Evolutionary conservation across 768 basidiomycete species (phyloP), one percentile per base, ranked within the genome.

Genomic region (Pluteus cervinus): DNA sequence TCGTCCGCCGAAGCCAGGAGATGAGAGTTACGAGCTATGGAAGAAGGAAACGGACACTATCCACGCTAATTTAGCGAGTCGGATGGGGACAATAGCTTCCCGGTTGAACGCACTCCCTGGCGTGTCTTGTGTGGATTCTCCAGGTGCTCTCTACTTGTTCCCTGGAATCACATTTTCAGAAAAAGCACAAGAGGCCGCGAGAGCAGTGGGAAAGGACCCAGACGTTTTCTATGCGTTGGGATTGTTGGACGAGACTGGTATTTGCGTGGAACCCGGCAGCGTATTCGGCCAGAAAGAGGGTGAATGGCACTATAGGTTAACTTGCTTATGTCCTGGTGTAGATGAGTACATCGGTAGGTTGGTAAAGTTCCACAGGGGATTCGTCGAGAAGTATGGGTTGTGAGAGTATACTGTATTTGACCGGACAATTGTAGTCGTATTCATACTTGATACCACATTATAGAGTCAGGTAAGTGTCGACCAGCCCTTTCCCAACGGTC

Each of bases 261-360:
- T 97, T 45, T 94, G 92, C 51, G 86, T 87, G 15, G 86, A 96
- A 4, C 87, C 91, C 4, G 94, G 94, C 1, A 82, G 79, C 32
- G 94, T 94, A 1, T 98, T 98, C 56, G 92, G 93, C 4, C 93
- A 97, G 66, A 82, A 73, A 61, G 80, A 84, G 36, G 90, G 86
- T 17, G 83, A 91, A 51, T 81, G 79, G 61, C 94, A 98, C 61
- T 84, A 96, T 55, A 67, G 94, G 24, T 62, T 96, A 56, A 98
- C 94, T 7, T 94, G 93, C 50, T 63, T 97, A 45, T 94, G 92
- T 52, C 91, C 90, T 2, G 89, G 88, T 25, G 88, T 90, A 11
- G 93, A 93, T 30, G 89, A 91, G 50, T 96, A 92, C 55, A 84
- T 93, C 6, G 70, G 71, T 23, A 83, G 86, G 51, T 67, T 97